phyloP scores from a whole-genome alignment of 768 basidiomycete genomes.

The Russula sp. region DNA sequence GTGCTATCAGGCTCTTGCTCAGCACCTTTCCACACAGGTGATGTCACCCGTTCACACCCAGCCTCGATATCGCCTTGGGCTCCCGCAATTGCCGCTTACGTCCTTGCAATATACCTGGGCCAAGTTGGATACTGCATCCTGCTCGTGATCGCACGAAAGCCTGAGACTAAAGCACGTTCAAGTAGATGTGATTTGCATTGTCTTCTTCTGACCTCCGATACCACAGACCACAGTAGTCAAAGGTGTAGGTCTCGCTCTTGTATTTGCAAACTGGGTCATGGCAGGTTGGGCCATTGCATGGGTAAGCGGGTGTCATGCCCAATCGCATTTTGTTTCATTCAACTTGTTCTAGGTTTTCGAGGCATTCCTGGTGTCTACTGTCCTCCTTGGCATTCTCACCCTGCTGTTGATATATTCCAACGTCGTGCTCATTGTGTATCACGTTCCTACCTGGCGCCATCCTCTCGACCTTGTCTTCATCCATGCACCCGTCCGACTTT shows the following conservation, averaged over 20 bases:
- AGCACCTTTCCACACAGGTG: slow-evolving; percentile 38
- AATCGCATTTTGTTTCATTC: neutral
- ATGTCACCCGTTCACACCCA: slow-evolving; percentile 53
- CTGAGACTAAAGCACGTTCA: slow-evolving; percentile 75
- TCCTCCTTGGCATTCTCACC: slow-evolving; percentile 68
- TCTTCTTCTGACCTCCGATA: slow-evolving; percentile 20
- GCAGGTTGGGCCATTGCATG: slow-evolving; percentile 77
- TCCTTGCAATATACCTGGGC: slow-evolving; percentile 56
- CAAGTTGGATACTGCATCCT: slow-evolving; percentile 84
- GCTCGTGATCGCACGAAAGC: slow-evolving; percentile 64
- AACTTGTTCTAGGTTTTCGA: slow-evolving; percentile 52
- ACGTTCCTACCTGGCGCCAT: slow-evolving; percentile 50
- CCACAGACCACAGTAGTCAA: slow-evolving; percentile 61
- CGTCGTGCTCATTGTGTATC: slow-evolving; percentile 71
- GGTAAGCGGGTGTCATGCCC: slow-evolving; percentile 41
- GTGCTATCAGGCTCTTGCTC: neutral
- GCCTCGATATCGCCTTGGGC: slow-evolving; percentile 71
- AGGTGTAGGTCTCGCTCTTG: slow-evolving; percentile 76
- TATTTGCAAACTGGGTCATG: slow-evolving; percentile 77
- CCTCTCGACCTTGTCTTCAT: slow-evolving; percentile 81
- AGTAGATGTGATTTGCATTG: neutral
- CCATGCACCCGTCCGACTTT: slow-evolving; percentile 82
- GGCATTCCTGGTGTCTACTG: slow-evolving; percentile 72
- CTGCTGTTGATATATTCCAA: slow-evolving; percentile 77
- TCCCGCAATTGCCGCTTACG: slow-evolving; percentile 55